Conservation (phyloP, 306 rosid genomes). For the Lablab purpureus region DNA sequence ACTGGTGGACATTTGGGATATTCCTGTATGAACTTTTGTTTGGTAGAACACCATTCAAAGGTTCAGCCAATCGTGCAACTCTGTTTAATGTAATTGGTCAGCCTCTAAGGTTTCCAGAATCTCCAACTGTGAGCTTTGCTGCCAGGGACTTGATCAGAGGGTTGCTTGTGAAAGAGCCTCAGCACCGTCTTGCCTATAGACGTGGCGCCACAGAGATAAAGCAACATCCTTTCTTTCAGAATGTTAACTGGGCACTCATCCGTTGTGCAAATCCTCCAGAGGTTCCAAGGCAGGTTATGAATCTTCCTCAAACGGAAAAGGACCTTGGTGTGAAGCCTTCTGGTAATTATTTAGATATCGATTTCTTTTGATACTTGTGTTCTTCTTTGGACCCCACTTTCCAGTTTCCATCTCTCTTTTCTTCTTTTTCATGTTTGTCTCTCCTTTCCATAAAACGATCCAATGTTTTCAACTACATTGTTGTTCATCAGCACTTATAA, state of each 20-base stretch:
- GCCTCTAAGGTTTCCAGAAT: constrained; percentile 93
- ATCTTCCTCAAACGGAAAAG: constrained; percentile 49
- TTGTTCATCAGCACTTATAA: constrained; percentile 47
- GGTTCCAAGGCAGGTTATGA: constrained; percentile 66
- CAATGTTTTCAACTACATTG: constrained; percentile 39
- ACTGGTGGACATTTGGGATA: constrained; percentile 99
- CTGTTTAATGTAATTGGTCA: constrained; percentile 93
- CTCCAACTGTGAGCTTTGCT: constrained; percentile 92
- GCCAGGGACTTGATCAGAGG: constrained; percentile 97
- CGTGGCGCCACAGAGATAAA: constrained; percentile 96
- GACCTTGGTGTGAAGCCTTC: constrained; percentile 73
- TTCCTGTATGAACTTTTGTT: constrained; percentile 94
- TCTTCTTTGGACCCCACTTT: constrained; percentile 38
- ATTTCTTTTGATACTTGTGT: constrained; percentile 75
- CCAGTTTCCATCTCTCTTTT: constrained; percentile 44
- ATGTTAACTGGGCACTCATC: constrained; percentile 95
- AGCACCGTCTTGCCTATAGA: constrained; percentile 93
- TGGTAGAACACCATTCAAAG: constrained; percentile 94
- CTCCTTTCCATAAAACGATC: constrained; percentile 51
- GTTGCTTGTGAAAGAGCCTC: constrained; percentile 96
- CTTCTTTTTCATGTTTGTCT: constrained; percentile 40
- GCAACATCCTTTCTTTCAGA: constrained; percentile 96
- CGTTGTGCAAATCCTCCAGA: constrained; percentile 92
- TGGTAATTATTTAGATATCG: constrained; percentile 93
- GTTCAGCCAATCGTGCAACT: constrained; percentile 84